phyloP scores from a whole-genome alignment of 1,284 basidiomycete genomes.

The Polyporus tsugae region DNA sequence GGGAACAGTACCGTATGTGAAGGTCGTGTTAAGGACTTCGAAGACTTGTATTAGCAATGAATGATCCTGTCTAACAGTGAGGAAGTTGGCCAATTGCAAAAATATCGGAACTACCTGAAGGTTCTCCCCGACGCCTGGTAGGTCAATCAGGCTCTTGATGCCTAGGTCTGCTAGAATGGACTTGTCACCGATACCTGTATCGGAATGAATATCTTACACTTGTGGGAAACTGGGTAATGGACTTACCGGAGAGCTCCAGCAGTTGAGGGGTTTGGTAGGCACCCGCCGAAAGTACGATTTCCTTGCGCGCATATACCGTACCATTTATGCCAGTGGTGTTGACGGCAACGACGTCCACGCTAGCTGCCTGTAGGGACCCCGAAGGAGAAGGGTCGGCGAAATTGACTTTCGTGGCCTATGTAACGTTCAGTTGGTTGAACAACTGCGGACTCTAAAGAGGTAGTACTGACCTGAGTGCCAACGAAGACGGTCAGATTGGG shows the following conservation, averaged over 20 bases:
- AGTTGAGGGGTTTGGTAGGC: slow-evolving; percentile 38
- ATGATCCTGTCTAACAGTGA: slow-evolving; percentile 20
- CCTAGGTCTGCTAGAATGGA: slow-evolving; percentile 26
- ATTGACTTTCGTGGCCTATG: slow-evolving; percentile 13
- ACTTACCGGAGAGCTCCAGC: slow-evolving; percentile 38
- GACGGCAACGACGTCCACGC: slow-evolving; percentile 31
- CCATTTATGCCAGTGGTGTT: slow-evolving; percentile 19
- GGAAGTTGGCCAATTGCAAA: neutral
- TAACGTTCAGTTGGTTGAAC: neutral
- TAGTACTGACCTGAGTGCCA: slow-evolving; percentile 24
- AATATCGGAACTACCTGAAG: slow-evolving; percentile 18
- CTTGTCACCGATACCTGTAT: slow-evolving; percentile 33
- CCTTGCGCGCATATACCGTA: slow-evolving; percentile 34
- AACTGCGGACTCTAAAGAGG: neutral
- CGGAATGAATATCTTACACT: neutral
- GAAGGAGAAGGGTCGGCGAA: neutral
- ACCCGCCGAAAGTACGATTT: slow-evolving; percentile 39
- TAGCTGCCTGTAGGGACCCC: slow-evolving; percentile 58
- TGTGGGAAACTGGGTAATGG: too few relatives aligned
- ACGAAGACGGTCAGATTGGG: slow-evolving; percentile 24
- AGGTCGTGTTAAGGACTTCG: slow-evolving; percentile 13
- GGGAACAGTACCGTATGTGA: slow-evolving; percentile 16
- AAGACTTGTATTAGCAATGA: slow-evolving; percentile 26
- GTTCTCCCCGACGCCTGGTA: slow-evolving; percentile 34
- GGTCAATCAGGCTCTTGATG: slow-evolving; percentile 33